Evolutionary conservation across 2,329 filamentous ascomycete species (phyloP).

Genomic region (Penicillium sp.): DNA sequence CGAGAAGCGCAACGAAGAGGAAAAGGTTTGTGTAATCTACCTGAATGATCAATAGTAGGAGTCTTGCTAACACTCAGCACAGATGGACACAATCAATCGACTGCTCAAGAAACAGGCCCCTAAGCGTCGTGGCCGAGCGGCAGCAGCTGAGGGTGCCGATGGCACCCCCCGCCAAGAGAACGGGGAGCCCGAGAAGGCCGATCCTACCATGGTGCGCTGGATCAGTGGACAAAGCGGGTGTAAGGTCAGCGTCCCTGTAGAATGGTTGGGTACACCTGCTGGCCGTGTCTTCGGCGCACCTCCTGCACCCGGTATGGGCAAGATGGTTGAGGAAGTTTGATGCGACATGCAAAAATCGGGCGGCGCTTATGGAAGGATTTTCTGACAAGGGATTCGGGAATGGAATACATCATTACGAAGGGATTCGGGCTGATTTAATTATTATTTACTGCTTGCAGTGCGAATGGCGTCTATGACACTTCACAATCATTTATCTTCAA

Average conservation of each 20-base stretch:
- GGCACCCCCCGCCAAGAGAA: conserved; percentile 41
- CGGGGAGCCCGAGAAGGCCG: conserved; percentile 37
- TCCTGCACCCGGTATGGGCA: conserved; percentile 18
- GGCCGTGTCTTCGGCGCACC: conserved; percentile 39
- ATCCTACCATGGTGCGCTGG: conserved; percentile 47
- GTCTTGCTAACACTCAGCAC: conserved; percentile 16
- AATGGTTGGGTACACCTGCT: conserved; percentile 47
- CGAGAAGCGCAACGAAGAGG: conserved; percentile 74
- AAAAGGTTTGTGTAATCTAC: conserved; percentile 55
- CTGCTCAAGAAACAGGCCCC: conserved; percentile 64
- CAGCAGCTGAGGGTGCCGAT: conserved; percentile 45
- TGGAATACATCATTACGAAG: conserved; percentile 13
- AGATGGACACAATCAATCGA: conserved; percentile 66
- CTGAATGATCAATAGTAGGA: not conserved
- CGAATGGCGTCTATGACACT: conserved; percentile 10
- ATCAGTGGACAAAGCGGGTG: conserved; percentile 42
- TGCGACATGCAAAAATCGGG: conserved; percentile 11
- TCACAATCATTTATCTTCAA: conserved; percentile 2
- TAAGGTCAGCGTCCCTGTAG: conserved; percentile 44
- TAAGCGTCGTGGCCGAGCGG: conserved; percentile 52
- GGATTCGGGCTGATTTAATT: conserved; percentile 10
- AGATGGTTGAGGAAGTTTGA: conserved; percentile 42
- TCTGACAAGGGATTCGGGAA: conserved; percentile 13
- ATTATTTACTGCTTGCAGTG: conserved; percentile 7
- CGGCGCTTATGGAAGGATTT: conserved; percentile 23